Evolutionary conservation across 169 alveolate species (phyloP).

Genomic region (Cryptosporidium ryanae): DNA sequence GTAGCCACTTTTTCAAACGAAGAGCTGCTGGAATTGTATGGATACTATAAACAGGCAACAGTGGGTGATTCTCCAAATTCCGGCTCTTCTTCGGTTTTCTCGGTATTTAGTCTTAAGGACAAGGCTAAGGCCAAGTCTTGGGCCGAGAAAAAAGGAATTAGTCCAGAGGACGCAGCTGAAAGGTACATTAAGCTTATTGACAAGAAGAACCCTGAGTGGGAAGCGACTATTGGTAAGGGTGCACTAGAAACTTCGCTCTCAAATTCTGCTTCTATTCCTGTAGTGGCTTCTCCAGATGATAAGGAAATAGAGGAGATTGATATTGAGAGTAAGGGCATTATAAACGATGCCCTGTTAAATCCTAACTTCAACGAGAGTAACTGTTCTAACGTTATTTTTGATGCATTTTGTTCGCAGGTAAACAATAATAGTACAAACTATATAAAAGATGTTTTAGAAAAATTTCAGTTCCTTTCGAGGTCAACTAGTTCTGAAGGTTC

Average conservation of each 20-base stretch:
- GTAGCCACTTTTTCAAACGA: conserved; percentile 77
- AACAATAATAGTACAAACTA: conserved; percentile 35
- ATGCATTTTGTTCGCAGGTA: conserved; percentile 74
- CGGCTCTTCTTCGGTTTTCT: conserved; percentile 80
- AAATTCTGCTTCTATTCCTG: conserved; percentile 50
- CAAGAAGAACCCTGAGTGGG: conserved; percentile 65
- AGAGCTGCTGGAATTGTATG: conserved; percentile 81
- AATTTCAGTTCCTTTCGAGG: conserved; percentile 36
- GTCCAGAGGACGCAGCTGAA: conserved; percentile 82
- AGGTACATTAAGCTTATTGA: conserved; percentile 79
- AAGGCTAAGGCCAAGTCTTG: conserved; percentile 88
- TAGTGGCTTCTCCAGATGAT: neutral
- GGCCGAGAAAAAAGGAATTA: conserved; percentile 82
- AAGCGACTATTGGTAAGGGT: conserved; percentile 49
- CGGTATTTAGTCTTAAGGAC: conserved; percentile 83
- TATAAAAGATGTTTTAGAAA: conserved; percentile 13
- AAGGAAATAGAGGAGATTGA: conserved; percentile 15
- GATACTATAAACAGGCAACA: conserved; percentile 85
- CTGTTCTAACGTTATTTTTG: conserved; percentile 54
- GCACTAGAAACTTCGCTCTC: conserved; percentile 2
- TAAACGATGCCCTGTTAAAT: conserved; percentile 33
- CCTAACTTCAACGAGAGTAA: conserved; percentile 21
- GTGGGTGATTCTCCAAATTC: conserved; percentile 83
- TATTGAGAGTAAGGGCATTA: conserved; percentile 4
- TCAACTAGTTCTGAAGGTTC: conserved; percentile 50